These are phyloP conservation scores for Austroboletus novae-zelandiae DNA, from an alignment of 1,284 basidiomycete species.

Conservation along the genomic window DNA sequence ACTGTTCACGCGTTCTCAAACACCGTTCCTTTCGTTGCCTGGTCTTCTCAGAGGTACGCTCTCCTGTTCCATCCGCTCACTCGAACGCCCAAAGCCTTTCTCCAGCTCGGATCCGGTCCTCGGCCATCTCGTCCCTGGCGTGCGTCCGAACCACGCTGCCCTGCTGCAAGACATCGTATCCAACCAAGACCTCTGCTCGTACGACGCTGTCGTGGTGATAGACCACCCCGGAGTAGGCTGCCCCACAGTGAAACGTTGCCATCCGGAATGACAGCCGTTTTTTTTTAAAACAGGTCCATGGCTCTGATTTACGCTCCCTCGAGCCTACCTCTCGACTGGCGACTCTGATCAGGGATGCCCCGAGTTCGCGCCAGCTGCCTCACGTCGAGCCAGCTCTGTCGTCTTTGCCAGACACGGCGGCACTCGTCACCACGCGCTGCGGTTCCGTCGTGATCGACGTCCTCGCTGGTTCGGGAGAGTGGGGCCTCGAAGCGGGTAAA, in stretches of 20 bases:
- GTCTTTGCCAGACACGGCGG: constrained; percentile 36
- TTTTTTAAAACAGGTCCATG: constrained; percentile 50
- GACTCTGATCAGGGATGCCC: constrained; percentile 43
- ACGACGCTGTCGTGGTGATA: constrained; percentile 63
- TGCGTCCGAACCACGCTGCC: constrained; percentile 36
- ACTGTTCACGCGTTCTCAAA: constrained; percentile 50
- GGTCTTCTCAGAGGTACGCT: constrained; percentile 61
- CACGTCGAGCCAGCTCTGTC: constrained; percentile 44
- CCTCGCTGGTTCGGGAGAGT: constrained; percentile 35
- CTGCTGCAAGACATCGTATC: constrained; percentile 42
- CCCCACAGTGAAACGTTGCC: neutral
- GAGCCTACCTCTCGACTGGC: constrained; percentile 49
- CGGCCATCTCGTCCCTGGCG: constrained; percentile 36
- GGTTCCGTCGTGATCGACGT: constrained; percentile 44
- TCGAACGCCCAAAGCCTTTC: neutral
- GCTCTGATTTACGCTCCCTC: constrained; percentile 64
- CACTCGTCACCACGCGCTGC: constrained; percentile 50
- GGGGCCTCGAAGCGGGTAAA: constrained; percentile 33
- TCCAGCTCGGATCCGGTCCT: constrained; percentile 46
- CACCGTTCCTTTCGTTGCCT: constrained; percentile 62
- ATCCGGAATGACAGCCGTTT: neutral
- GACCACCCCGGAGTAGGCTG: constrained; percentile 65
- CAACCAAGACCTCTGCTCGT: constrained; percentile 51
- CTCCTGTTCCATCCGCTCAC: neutral
- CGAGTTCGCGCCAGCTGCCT: constrained; percentile 59